Conservation (phyloP, 2,329 filamentous ascomycete genomes). For the Alternaria ventricosa region DNA sequence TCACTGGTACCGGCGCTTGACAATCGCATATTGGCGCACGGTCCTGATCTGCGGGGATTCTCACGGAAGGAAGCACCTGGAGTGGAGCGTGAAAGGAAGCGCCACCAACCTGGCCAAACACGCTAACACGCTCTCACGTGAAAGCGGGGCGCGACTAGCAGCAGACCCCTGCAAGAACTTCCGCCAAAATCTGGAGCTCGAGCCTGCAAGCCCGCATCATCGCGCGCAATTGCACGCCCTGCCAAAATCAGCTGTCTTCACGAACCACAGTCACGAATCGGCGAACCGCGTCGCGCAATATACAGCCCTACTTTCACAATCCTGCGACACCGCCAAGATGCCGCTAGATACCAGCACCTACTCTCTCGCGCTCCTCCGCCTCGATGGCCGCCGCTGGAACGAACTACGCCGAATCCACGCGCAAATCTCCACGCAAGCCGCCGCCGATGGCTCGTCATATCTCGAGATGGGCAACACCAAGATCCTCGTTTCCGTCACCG, state of each 20-base stretch:
- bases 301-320: neutral
- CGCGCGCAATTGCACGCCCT: neutral
- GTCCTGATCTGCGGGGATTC: neutral
- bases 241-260: neutral
- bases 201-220: constrained; percentile 4
- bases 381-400: constrained; percentile 89
- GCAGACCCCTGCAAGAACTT: constrained; percentile 2
- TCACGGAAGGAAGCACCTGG: neutral
- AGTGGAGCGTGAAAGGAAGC: neutral
- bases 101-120: constrained; percentile 1
- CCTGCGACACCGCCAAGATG: constrained; percentile 60
- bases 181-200: constrained; percentile 14
- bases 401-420: constrained; percentile 88
- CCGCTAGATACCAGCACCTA: constrained; percentile 95
- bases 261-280: neutral
- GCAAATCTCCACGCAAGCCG: constrained; percentile 89
- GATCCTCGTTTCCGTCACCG: constrained; percentile 89
- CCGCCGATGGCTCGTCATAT: constrained; percentile 91
- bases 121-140: constrained; percentile 40
- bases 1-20: neutral
- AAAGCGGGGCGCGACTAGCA: constrained; percentile 22
- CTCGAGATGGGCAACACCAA: constrained; percentile 98
- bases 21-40: neutral
- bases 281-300: neutral
- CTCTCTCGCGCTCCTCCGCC: constrained; percentile 74